phyloP scores from a whole-genome alignment of 148 eudicot species.

The Silene latifolia region DNA sequence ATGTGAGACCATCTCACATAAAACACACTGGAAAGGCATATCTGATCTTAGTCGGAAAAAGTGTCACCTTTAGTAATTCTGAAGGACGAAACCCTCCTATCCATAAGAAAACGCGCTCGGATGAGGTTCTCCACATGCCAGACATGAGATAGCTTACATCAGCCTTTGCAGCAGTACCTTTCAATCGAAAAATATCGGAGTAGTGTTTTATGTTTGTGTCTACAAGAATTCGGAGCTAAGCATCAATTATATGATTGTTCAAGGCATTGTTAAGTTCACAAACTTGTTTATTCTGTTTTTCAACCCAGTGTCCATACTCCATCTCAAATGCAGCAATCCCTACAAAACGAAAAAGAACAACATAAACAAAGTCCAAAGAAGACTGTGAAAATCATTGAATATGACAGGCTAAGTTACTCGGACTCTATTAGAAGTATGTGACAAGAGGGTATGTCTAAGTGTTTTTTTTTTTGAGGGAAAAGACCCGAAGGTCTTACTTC shows the following conservation, averaged over 20 bases:
- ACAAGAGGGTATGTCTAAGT: no score
- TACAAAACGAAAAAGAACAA: slow-evolving; percentile 21
- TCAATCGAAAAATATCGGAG: slow-evolving; percentile 61
- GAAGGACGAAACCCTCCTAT: slow-evolving; percentile 98
- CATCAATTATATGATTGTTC: slow-evolving; percentile 44
- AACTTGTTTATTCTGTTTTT: slow-evolving; percentile 60
- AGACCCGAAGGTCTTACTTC: no score
- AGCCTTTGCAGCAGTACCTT: slow-evolving; percentile 70
- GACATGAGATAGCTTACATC: slow-evolving; percentile 80
- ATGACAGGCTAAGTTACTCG: no score
- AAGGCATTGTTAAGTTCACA: slow-evolving; percentile 55
- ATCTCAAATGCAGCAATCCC: slow-evolving; percentile 67
- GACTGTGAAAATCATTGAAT: not conserved
- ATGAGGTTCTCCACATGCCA: slow-evolving; percentile 86
- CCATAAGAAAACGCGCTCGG: slow-evolving; percentile 88
- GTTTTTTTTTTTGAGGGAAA: no score
- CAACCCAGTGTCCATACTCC: slow-evolving; percentile 80
- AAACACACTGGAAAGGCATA: not conserved
- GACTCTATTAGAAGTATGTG: no score
- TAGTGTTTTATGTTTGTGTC: slow-evolving; percentile 70
- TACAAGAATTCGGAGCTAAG: slow-evolving; percentile 52
- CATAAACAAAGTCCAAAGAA: not conserved
- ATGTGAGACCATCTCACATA: no score
- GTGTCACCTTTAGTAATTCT: slow-evolving; percentile 70
- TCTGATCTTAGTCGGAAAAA: not conserved